Conservation (phyloP, 2,329 filamentous ascomycete species). For the Nigrograna mackinnonii region DNA sequence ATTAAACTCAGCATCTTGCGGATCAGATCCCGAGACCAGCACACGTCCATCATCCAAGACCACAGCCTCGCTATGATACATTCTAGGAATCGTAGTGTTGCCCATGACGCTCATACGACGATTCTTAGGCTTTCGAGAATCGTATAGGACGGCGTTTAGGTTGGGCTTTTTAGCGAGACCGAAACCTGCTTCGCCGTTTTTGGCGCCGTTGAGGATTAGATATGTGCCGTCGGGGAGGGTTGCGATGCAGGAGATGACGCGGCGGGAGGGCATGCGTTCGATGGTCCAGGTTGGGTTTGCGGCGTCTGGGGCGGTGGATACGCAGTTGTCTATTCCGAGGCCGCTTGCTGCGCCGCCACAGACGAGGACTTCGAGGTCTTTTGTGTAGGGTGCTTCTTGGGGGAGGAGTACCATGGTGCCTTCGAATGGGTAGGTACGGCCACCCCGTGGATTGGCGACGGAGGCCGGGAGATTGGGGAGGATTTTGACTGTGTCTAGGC, state of each 20-base stretch:
- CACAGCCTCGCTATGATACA: constrained; percentile 69
- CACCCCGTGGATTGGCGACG: constrained; percentile 61
- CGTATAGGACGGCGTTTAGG: constrained; percentile 64
- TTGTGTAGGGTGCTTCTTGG: constrained; percentile 64
- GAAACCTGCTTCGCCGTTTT: constrained; percentile 65
- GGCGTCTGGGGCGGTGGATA: constrained; percentile 62
- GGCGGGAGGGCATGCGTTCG: constrained; percentile 67
- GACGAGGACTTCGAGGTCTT: constrained; percentile 62
- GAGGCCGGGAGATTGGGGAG: constrained; percentile 67
- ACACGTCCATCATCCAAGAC: constrained; percentile 67
- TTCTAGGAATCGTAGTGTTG: constrained; percentile 64
- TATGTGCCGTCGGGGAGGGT: constrained; percentile 68
- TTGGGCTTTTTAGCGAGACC: constrained; percentile 62
- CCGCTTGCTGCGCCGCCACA: constrained; percentile 65
- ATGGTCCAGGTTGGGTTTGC: constrained; percentile 61
- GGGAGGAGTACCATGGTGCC: constrained; percentile 66
- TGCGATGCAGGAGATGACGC: constrained; percentile 65
- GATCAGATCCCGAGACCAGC: constrained; percentile 62
- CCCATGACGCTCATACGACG: constrained; percentile 65
- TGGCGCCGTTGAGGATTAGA: constrained; percentile 64
- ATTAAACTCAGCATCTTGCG: constrained; percentile 48
- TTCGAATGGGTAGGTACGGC: constrained; percentile 70
- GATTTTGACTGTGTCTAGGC: constrained; percentile 57
- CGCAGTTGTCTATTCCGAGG: constrained; percentile 67
- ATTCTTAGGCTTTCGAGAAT: constrained; percentile 58